Base-by-base conservation (phyloP, 768 basidiomycete species). In the Xerocomus spinulosus region DNA sequence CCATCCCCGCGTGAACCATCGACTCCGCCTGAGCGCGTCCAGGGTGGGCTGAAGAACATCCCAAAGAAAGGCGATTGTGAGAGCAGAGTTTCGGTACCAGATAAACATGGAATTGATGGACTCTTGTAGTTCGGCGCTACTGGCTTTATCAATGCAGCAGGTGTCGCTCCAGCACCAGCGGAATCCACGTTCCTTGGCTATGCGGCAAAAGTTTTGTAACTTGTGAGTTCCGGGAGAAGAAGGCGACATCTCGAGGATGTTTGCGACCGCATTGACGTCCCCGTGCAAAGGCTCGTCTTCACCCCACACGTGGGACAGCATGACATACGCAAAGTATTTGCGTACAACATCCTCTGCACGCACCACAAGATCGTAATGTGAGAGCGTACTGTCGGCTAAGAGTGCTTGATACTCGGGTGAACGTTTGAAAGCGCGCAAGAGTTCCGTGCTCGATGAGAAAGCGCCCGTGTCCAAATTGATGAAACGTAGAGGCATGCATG, bases 41-140 rank as follows among this genome's bases (percentile, higher is more conserved):
- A 26, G 25, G 1, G 49, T 53, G 15, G 50, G 32, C 4, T 49
- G 35, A 29, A 47, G 46, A 24, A 64, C 58, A 14, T 64, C 62
- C 21, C 36, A 14, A 8, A 67, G 53, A 43, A 66, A 61, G n/a
- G 61, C 56, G 23, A 67, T 50, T n/a, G 67, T 68, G 26, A 68
- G 44, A 2, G 51, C 47, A 0, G 67, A 64, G 28, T 60, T 57
- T 23, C 62, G 52, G 25, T 66, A 68, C 66, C 66, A 67, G 13
- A 21, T 53, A 21, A 68, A 68, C 67, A 68, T 67, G 41, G 58
- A 59, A n/a, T 57, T 54, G 36, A 67, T 60, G 44, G 67, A 59
- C 30, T 67, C 65, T 14, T 62, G 58, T 3, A 67, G 52, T 36
- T 67, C 64, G 12, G 59, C 60, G 17, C 59, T 66, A 40, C 62